Conservation (phyloP, 2,329 filamentous ascomycete species). For the Fusarium ramigenum region DNA sequence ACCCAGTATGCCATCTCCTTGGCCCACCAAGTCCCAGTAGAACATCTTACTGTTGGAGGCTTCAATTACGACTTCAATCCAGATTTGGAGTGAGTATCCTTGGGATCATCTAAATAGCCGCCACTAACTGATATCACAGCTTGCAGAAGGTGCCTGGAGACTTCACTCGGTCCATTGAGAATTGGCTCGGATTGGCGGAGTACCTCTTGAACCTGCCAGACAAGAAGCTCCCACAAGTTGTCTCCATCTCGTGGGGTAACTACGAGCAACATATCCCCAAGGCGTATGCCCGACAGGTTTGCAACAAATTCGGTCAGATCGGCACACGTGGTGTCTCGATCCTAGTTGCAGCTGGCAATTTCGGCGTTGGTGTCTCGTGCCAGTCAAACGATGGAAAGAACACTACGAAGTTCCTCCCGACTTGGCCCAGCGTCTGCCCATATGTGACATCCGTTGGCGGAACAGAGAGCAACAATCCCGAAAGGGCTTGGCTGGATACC, state of each 20-base stretch:
- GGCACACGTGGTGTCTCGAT: constrained; percentile 73
- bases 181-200: constrained; percentile 71
- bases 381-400: constrained; percentile 50
- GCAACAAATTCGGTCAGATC: constrained; percentile 70
- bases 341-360: constrained; percentile 72
- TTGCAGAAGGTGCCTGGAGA: constrained; percentile 38
- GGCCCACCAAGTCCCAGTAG: constrained; percentile 48
- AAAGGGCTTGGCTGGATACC: constrained; percentile 63
- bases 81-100: constrained; percentile 47
- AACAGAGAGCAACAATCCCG: constrained; percentile 61
- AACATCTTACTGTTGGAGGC: constrained; percentile 47
- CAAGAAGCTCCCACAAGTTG: constrained; percentile 66
- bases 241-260: constrained; percentile 77
- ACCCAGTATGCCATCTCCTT: constrained; percentile 50
- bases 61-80: constrained; percentile 44
- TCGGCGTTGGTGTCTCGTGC: constrained; percentile 50
- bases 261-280: constrained; percentile 71
- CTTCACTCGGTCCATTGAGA: constrained; percentile 63
- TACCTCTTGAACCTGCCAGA: constrained; percentile 66
- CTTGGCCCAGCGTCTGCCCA: constrained; percentile 58
- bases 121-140: neutral
- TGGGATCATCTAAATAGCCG: fast-evolving
- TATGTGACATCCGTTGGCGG: constrained; percentile 72
- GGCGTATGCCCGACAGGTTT: constrained; percentile 62
- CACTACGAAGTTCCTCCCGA: constrained; percentile 47